A percentile compares a stretch with the other conserved stretches of the same genome.
Evolutionary conservation across 306 rosid genomes (phyloP).

Genomic region (Bauhinia variegata): DNA sequence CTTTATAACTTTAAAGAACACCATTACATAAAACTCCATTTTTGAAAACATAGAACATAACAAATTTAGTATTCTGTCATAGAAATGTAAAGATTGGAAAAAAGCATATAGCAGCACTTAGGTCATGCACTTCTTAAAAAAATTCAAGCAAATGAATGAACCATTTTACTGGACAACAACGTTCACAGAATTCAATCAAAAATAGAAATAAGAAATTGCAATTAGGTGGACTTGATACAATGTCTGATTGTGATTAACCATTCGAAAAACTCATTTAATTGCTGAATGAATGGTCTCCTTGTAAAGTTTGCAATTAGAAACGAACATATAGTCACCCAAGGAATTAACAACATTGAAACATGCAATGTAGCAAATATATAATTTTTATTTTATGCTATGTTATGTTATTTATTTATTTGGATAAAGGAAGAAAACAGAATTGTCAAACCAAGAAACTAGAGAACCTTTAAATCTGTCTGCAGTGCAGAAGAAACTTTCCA

Average conservation of each 20-base stretch:
- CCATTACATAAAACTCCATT: no score
- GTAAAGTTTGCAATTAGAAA: slow-evolving; percentile 34
- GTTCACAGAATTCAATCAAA: slow-evolving; percentile 17
- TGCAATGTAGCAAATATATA: not conserved
- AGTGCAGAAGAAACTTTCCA: slow-evolving; percentile 84
- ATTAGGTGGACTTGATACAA: not conserved
- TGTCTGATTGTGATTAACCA: not conserved
- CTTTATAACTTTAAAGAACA: not conserved
- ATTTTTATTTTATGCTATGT: no score
- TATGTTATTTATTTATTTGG: no score
- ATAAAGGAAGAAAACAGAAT: slow-evolving; percentile 4
- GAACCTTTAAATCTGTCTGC: slow-evolving; percentile 93
- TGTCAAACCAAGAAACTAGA: slow-evolving; percentile 34
- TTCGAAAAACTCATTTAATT: slow-evolving; percentile 9
- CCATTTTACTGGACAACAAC: slow-evolving; percentile 15
- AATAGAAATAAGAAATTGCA: slow-evolving; percentile 27
- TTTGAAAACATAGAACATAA: not conserved
- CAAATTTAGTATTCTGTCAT: not conserved
- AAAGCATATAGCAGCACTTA: slow-evolving; percentile 2
- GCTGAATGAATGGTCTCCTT: not conserved
- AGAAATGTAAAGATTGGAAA: not conserved
- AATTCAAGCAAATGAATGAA: slow-evolving; percentile 18
- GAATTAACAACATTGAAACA: slow-evolving; percentile 30
- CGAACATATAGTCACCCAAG: no score
- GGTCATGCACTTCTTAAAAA: not conserved